Evolutionary conservation across 768 basidiomycete species (phyloP).

Genomic region (Tubosaeta sp.): DNA sequence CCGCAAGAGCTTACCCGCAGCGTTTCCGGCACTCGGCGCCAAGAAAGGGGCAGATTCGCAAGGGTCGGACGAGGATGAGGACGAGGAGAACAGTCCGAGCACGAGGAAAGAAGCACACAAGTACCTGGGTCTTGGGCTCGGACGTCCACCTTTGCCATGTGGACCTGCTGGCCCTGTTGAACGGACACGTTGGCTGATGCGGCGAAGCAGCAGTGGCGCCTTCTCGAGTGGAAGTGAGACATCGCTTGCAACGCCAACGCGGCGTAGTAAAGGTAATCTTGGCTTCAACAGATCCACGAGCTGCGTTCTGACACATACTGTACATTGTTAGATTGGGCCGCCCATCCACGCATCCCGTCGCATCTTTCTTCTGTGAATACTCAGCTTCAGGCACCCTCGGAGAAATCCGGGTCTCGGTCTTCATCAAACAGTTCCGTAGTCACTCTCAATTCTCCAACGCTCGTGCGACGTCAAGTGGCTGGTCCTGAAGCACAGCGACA

Average conservation of each 20-base stretch:
- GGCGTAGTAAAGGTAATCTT: slow-evolving; percentile 45
- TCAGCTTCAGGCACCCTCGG: slow-evolving; percentile 33
- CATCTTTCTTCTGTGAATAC: slow-evolving; percentile 46
- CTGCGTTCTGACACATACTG: slow-evolving; percentile 1
- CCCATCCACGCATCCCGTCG: slow-evolving; percentile 46
- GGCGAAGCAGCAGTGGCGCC: slow-evolving; percentile 76
- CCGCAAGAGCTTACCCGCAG: slow-evolving; percentile 73
- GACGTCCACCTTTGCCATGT: slow-evolving; percentile 41
- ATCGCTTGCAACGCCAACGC: slow-evolving; percentile 60
- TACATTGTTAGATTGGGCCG: slow-evolving; percentile 46
- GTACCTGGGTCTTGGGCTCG: slow-evolving; percentile 65
- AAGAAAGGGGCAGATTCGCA: slow-evolving; percentile 30
- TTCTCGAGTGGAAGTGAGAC: slow-evolving; percentile 74
- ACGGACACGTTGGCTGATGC: slow-evolving; percentile 59
- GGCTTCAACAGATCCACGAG: slow-evolving; percentile 32
- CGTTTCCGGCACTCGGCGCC: slow-evolving; percentile 46
- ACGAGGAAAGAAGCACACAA: slow-evolving; percentile 44
- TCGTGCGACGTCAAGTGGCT: slow-evolving; percentile 33
- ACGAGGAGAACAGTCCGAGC: slow-evolving; percentile 61
- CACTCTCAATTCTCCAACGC: slow-evolving; percentile 45
- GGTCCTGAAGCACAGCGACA: slow-evolving; percentile 20
- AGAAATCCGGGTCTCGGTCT: slow-evolving; percentile 54
- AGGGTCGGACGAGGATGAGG: slow-evolving; percentile 59
- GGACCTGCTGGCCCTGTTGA: slow-evolving; percentile 33
- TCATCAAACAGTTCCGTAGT: slow-evolving; percentile 50